Evolutionary conservation across 148 eudicot species (phyloP), one percentile per base, ranked within the genome.

Genomic region (Silene conica): DNA sequence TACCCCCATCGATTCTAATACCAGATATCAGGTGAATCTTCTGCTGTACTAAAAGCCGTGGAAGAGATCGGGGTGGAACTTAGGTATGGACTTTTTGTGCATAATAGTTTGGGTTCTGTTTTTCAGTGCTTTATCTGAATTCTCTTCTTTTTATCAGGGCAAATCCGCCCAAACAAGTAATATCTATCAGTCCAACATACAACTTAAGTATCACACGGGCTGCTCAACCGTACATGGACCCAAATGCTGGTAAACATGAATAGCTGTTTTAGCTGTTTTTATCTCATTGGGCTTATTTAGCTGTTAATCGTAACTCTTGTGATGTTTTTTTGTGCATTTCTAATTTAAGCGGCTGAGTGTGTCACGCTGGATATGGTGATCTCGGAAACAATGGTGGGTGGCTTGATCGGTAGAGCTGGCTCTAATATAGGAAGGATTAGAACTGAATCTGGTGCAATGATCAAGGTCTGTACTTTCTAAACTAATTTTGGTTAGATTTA

Each of bases 341-440:
- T 72, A 34, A 74, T 82, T 82, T 80, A 77, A 85, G 83, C 92
- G 90, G 98, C 87, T 88, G 96, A 91, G 50, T 89, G 85, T 82
- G 82, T 87, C 70, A 87, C 85, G 28, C 57, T 90, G 80, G 89
- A 83, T 76, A 84, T 93, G 83, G 75, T 88, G 80, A 84, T 93
- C 63, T 83, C 98, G 67, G 98, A 93, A 79, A 73, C 93, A 65
- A 82, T 88, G 82, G 78, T 90, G 61, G 98, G 98, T 80, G 96
- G 98, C 70, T 87, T 93, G 71, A 93, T 93, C 76, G 98, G 98
- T 52, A 85, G 88, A 76, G 77, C 85, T 72, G 98, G 98, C 41
- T 91, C 96, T 79, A 93, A 93, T 81, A 90, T 93, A 34, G 87
- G 88, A 57, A 85, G 94, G 80, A 93, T 93, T 77, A 83, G 98